phyloP scores from a whole-genome alignment of 2,329 filamentous ascomycete genomes.

The Pseudogymnoascus sp. region DNA sequence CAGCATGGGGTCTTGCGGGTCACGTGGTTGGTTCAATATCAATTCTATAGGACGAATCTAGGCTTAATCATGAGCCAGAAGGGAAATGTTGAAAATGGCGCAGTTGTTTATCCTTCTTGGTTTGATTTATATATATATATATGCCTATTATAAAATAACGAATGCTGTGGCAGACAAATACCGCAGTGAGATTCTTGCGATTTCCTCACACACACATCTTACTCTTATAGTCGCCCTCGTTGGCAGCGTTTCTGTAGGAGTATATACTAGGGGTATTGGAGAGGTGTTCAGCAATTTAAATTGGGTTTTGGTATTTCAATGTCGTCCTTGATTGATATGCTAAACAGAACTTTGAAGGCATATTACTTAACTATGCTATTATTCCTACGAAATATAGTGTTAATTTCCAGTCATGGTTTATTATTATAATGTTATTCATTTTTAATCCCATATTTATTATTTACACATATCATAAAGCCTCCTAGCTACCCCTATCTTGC shows the following conservation, averaged over 20 bases:
- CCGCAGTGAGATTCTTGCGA: neutral
- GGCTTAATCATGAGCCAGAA: neutral
- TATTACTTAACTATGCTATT: neutral
- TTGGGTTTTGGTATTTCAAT: neutral
- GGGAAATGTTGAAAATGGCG: neutral
- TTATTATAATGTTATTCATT: neutral
- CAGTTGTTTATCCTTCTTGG: neutral
- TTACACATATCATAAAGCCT: neutral
- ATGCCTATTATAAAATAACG: neutral
- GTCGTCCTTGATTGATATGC: neutral
- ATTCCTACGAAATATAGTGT: neutral
- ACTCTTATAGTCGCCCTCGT: neutral
- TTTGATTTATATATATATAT: too few species aligned
- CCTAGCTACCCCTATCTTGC: neutral
- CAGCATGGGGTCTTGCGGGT: neutral
- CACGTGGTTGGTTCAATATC: neutral
- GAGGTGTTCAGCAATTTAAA: neutral
- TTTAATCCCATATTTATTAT: neutral
- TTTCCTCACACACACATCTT: neutral
- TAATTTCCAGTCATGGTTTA: neutral
- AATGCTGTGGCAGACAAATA: neutral
- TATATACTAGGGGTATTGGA: neutral
- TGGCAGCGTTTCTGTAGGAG: neutral
- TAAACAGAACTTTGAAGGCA: neutral
- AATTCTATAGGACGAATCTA: neutral